A percentile compares a stretch with the other conserved stretches of the same genome.
Conservation (phyloP, 2,329 filamentous ascomycete species). For the Aspergillus novofumigatus region DNA sequence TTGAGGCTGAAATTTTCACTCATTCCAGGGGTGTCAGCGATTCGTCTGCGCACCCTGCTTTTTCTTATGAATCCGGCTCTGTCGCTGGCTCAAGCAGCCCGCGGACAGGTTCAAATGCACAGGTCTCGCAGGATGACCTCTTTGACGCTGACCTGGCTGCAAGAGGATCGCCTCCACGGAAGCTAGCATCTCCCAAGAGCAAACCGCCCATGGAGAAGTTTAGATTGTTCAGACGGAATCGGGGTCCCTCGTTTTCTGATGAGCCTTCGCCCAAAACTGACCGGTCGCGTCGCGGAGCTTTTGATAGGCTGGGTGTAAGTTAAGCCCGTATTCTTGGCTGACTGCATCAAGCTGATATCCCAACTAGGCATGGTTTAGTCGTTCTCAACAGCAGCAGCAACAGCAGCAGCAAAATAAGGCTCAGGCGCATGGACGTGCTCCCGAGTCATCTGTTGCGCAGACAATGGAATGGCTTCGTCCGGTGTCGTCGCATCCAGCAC, state of each 20-base stretch:
- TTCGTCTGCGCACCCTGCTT: neutral
- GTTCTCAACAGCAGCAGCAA: slow-evolving; percentile 1
- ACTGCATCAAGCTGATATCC: neutral
- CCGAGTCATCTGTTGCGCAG: neutral
- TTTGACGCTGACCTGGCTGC: neutral
- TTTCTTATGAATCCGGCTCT: neutral
- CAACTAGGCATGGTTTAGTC: slow-evolving; percentile 16
- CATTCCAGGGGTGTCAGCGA: neutral
- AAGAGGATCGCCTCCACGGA: slow-evolving; percentile 3
- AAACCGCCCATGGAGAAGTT: slow-evolving; percentile 25
- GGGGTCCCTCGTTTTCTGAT: slow-evolving; percentile 23
- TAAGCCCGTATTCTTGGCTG: neutral
- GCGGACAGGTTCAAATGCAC: neutral
- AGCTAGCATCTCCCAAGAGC: slow-evolving; percentile 9
- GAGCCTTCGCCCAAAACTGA: slow-evolving; percentile 13
- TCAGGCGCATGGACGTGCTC: neutral
- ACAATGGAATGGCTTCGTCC: slow-evolving; percentile 6
- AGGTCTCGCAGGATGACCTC: neutral
- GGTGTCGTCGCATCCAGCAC: slow-evolving; percentile 4
- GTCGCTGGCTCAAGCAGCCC: neutral
- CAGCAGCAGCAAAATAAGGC: neutral
- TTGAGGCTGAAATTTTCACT: neutral
- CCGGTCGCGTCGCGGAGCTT: slow-evolving; percentile 10
- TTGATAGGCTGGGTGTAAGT: slow-evolving; percentile 16
- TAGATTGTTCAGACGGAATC: slow-evolving; percentile 25